Base-by-base conservation (phyloP, 169 alveolate genomes). In the Babesia divergens region DNA sequence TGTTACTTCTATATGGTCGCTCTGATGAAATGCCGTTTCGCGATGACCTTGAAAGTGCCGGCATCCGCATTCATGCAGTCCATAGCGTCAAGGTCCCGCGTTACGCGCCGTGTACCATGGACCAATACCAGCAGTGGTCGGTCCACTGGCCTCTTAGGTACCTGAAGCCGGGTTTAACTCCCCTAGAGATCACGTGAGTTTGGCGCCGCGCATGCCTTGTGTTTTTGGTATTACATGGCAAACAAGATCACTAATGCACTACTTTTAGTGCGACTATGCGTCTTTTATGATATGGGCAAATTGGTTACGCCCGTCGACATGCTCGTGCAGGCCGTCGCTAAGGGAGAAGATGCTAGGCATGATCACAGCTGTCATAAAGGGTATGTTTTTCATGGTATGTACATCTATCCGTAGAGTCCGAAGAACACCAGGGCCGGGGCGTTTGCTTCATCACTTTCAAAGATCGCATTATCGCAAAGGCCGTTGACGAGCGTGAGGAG, bases 131-230 rank as follows among this genome's bases (percentile, higher is more conserved):
- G 4, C 74, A 89, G 52, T 89, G 91, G 84, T 88, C 91, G 16
- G 53, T 28, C n/a, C 53, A 54, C 64, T 91, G 95, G 95, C 95
- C 95, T 13, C 65, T 89, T 52, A 74, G 83, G 65, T 91, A 64
- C 60, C 65, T 86, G 34, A 85, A 82, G 68, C 95, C 95, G 13
- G 47, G 80, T 13, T 72, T 81, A 54, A 89, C 69, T 35, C 90
- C 90, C 38, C 53, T 79, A 14, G 42, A 50, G 22, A 84, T 91
- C 55, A 65, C 81, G 68, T 77, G 68, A 40, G 90, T 84, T 49
- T 51, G n/a, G n/a, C n/a, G n/a, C n/a, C n/a, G n/a, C n/a, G n/a
- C n/a, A n/a, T n/a, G n/a, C n/a, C n/a, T n/a, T n/a, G n/a, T n/a
- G n/a, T n/a, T n/a, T n/a, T n/a, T 42, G 2, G 13, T 20, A 4